Base-by-base conservation (phyloP, 2,329 filamentous ascomycete genomes). In the Cladosporium colombiae region DNA sequence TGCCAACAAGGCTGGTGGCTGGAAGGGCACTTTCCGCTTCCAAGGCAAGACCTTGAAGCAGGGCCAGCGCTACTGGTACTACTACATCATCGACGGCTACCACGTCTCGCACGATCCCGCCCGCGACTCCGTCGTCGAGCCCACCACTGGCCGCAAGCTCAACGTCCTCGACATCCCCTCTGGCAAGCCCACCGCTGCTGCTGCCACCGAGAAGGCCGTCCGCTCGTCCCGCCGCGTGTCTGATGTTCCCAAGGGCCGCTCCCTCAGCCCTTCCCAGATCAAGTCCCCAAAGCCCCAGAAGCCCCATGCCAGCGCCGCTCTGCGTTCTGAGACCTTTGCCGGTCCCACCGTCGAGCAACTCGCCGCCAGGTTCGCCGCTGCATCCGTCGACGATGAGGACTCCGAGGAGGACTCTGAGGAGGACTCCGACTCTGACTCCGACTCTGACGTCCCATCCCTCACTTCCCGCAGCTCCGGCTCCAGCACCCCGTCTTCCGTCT, bases 71-170 rank as follows among this genome's bases (percentile, higher is more conserved):
- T 98, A 98, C 88, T 99, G 95, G 95, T 99, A 98, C 89, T 99
- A 99, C 88, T 99, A 97, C 86, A 97, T 98, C 88, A 95, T 98
- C 80, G 95, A 99, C 80, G 95, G 95, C 74, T 97, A 97, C 88
- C 93, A 97, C 81, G 90, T 96, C 79, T 93, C 93, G 68, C 94
- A 98, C 86, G 95, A 98, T 83, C 93, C 94, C 73, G 91, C 91
- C 79, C 89, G 93, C 79, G 85, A 91, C 76, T 94, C 90, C 77
- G 96, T 91, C 77, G 90, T 91, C 72, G 95, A 99, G 85, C 93
- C 94, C 78, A 98, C 93, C 79, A 98, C 95, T 65, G 92, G 93
- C 82, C 94, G 95, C 80, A 92, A 93, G 81, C 87, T 99, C 74
- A 99, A 99, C 87, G 92, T 97, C 81, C 92, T 99, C 80, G 93